phyloP scores from a whole-genome alignment of 2,329 filamentous ascomycete genomes.

The Davidsoniella virescens region DNA sequence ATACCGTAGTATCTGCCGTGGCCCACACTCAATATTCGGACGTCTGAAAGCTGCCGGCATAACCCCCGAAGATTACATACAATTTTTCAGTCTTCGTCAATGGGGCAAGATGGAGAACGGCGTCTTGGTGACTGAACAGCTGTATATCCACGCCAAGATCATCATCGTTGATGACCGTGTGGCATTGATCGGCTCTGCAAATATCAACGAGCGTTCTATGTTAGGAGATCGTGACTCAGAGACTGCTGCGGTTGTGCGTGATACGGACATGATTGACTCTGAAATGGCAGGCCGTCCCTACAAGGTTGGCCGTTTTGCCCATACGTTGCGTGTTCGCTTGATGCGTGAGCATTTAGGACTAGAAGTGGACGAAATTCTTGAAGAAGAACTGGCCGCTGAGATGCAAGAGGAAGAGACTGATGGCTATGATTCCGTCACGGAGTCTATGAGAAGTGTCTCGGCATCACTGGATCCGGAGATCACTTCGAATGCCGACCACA shows the following conservation, averaged over 20 bases:
- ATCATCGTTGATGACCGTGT: constrained; percentile 92
- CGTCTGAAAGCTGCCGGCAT: constrained; percentile 64
- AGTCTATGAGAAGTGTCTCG: constrained; percentile 13
- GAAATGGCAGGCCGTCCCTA: constrained; percentile 84
- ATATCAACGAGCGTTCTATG: constrained; percentile 97
- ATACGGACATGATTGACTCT: constrained; percentile 83
- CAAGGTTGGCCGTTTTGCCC: constrained; percentile 78
- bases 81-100: constrained; percentile 80
- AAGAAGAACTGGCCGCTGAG: constrained; percentile 57
- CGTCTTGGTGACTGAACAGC: constrained; percentile 77
- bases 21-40: constrained; percentile 82
- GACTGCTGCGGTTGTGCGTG: constrained; percentile 73
- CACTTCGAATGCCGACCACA: too few species aligned
- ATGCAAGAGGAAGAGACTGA: constrained; percentile 35
- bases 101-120: constrained; percentile 87
- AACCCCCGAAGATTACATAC: constrained; percentile 86
- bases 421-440: constrained; percentile 38
- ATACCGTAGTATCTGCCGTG: constrained; percentile 87
- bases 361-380: constrained; percentile 79
- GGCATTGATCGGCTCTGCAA: constrained; percentile 88
- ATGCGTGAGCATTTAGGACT: constrained; percentile 97
- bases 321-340: constrained; percentile 77
- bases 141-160: constrained; percentile 95
- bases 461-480: too few species aligned
- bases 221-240: constrained; percentile 84